phyloP scores from a whole-genome alignment of 306 rosid genomes.

The Vigna reflexopilosa region DNA sequence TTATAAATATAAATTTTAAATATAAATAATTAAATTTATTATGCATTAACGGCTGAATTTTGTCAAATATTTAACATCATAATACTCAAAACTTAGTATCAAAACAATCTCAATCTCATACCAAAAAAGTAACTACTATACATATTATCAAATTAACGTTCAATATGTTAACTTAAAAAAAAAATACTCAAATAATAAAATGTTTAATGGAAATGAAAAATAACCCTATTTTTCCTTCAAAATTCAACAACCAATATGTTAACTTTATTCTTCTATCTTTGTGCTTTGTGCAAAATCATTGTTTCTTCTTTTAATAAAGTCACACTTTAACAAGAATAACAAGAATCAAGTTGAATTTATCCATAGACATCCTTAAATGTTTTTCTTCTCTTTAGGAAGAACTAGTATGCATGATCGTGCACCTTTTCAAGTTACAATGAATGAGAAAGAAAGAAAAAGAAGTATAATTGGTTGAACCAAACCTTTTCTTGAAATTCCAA shows the following conservation, averaged over 20 bases:
- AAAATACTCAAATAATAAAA: too few relatives aligned
- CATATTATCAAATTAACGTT: too few relatives aligned
- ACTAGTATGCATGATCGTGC: neutral
- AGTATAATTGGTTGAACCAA: neutral
- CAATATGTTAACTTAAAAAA: neutral
- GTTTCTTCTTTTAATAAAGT: neutral
- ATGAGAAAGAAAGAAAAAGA: neutral
- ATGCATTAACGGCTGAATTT: too few relatives aligned
- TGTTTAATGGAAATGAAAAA: neutral
- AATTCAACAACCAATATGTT: neutral
- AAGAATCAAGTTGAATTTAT: neutral
- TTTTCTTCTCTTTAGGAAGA: neutral
- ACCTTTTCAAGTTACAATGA: constrained; percentile 5
- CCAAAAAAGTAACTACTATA: too few relatives aligned
- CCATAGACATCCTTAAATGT: neutral
- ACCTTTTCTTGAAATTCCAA: neutral
- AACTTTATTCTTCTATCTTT: neutral
- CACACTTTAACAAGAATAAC: neutral
- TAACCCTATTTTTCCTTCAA: neutral
- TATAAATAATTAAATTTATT: too few relatives aligned
- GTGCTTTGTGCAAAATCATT: neutral
- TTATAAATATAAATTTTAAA: too few relatives aligned
- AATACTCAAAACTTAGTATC: too few relatives aligned
- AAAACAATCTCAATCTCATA: too few relatives aligned
- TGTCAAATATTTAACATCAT: too few relatives aligned